Evolutionary conservation across 2,329 filamentous ascomycete species (phyloP).

Genomic region (Curvularia eragrostidis): DNA sequence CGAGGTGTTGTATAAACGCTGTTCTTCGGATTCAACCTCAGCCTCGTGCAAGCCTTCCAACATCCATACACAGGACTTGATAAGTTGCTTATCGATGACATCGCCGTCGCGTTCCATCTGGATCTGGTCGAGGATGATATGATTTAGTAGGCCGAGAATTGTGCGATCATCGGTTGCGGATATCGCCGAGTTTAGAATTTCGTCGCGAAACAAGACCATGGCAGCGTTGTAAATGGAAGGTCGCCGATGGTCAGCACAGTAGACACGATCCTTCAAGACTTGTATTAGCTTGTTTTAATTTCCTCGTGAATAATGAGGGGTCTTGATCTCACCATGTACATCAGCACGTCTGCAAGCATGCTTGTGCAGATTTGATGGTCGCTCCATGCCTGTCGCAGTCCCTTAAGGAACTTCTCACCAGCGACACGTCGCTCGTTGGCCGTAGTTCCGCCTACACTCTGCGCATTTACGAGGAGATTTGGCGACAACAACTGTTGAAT

Average conservation of each 20-base stretch:
- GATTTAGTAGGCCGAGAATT: conserved; percentile 78
- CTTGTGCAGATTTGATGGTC: conserved; percentile 93
- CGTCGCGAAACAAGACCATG: conserved; percentile 87
- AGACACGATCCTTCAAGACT: conserved; percentile 72
- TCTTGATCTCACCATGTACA: conserved; percentile 77
- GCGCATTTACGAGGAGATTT: conserved; percentile 66
- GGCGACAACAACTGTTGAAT: conserved; percentile 75
- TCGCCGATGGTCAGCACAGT: conserved; percentile 72
- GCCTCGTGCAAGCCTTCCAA: conserved; percentile 86
- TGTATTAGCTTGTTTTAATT: conserved; percentile 28
- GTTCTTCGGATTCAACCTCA: conserved; percentile 75
- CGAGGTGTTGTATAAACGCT: conserved; percentile 80
- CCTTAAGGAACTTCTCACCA: conserved; percentile 82
- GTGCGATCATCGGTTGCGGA: conserved; percentile 54
- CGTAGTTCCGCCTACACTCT: conserved; percentile 62
- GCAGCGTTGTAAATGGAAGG: conserved; percentile 83
- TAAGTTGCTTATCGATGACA: conserved; percentile 80
- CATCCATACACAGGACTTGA: conserved; percentile 88
- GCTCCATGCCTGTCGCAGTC: conserved; percentile 79
- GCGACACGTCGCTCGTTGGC: conserved; percentile 78
- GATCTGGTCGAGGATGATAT: conserved; percentile 87
- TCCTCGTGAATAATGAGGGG: background rate
- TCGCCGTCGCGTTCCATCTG: conserved; percentile 91
- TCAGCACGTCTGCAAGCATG: conserved; percentile 94
- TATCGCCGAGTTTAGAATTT: conserved; percentile 71